Conservation (phyloP, 306 rosid species). For the Corylus americana region DNA sequence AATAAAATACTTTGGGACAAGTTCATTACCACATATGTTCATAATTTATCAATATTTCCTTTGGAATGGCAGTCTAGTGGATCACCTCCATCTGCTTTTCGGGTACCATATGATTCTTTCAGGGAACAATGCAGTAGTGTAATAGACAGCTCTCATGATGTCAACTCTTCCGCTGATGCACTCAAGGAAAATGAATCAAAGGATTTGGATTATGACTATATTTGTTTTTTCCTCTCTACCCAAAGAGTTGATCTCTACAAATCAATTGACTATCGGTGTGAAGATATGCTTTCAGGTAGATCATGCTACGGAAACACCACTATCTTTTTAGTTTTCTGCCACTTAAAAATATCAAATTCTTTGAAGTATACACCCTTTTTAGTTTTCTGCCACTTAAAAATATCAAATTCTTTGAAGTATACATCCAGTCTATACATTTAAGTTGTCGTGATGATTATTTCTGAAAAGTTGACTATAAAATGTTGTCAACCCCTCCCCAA, state of each 20-base stretch:
- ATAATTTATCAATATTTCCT: conserved; percentile 31
- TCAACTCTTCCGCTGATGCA: conserved; percentile 29
- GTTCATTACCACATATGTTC: conserved; percentile 14
- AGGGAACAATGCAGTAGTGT: conserved; percentile 48
- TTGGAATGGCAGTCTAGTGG: conserved; percentile 91
- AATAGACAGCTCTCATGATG: conserved; percentile 43
- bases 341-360: conserved; percentile 10
- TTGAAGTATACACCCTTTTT: background rate
- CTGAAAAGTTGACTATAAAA: background rate
- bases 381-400: conserved; percentile 2
- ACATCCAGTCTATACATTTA: background rate
- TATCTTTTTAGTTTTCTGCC: conserved; percentile 13
- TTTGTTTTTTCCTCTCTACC: conserved; percentile 85
- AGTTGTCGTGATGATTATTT: background rate
- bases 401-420: conserved; percentile 1
- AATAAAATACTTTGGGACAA: conserved; percentile 19
- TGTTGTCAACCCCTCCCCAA: background rate
- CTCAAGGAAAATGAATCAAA: conserved; percentile 43
- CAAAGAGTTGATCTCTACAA: conserved; percentile 72
- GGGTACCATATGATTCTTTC: conserved; percentile 81
- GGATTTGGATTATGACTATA: conserved; percentile 73
- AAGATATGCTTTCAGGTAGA: conserved; percentile 87
- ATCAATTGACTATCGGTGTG: conserved; percentile 77
- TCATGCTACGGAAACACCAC: conserved; percentile 14
- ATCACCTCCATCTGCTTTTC: conserved; percentile 96